Percentiles rank a stretch among this genome's conserved stretches.
Conservation (phyloP, 1,284 basidiomycete genomes). For the Mrakiaceae sp. region DNA sequence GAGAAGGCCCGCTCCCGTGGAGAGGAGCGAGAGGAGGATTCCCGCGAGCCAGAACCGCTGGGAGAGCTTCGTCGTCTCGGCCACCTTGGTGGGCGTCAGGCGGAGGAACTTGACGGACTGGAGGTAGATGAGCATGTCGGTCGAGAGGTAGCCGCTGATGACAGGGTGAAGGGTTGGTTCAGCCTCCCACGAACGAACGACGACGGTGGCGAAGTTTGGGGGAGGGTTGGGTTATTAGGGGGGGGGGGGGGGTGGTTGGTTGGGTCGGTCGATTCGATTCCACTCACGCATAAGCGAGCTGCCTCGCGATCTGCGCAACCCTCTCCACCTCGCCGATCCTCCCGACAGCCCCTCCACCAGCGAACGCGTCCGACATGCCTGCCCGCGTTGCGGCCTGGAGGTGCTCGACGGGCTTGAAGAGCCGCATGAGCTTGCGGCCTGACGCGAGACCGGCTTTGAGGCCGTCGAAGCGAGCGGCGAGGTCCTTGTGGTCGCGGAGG, state of each 20-base stretch:
- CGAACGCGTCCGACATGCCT: neutral
- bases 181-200: neutral
- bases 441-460: conserved; percentile 67
- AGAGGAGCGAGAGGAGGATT: conserved; percentile 64
- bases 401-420: conserved; percentile 91
- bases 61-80: conserved; percentile 57
- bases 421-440: conserved; percentile 76
- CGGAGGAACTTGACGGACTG: conserved; percentile 58
- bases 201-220: no score
- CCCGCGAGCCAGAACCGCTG: conserved; percentile 87
- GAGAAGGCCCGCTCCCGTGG: conserved; percentile 35
- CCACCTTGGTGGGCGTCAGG: conserved; percentile 52
- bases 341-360: neutral
- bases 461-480: conserved; percentile 61
- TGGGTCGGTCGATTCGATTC: neutral
- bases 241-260: neutral
- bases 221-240: neutral
- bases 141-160: conserved; percentile 55
- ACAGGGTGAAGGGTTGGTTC: neutral
- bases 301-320: conserved; percentile 67
- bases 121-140: conserved; percentile 78
- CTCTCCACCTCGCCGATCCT: conserved; percentile 54
- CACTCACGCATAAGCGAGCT: conserved; percentile 64
- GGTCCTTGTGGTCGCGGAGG: conserved; percentile 49
- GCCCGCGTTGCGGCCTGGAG: conserved; percentile 58